Evolutionary conservation across 257 asterid species (phyloP), one percentile per base, ranked within the genome.

Genomic region (Capsicum baccatum): DNA sequence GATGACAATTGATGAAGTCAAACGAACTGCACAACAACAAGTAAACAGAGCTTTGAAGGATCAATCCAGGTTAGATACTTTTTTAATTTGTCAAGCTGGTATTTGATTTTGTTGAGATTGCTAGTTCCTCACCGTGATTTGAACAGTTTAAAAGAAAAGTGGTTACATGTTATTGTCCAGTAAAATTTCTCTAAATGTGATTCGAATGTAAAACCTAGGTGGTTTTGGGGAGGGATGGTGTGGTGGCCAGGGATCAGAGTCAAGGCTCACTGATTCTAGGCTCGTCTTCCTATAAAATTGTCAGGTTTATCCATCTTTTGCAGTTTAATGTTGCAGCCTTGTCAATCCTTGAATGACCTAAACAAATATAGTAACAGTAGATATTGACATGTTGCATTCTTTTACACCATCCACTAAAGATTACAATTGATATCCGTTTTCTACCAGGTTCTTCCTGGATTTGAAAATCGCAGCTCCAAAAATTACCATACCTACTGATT

Each of bases 391-490:
- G 63, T 76, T 54, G 64, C 42, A 52, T 76, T 52, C 64, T 54
- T 76, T 52, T 76, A 14, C 12, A 76, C 48, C 48, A 39, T 39
- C 42, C 42, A 39, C 42, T 2, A 39, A 39, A 39, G 26, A 39
- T 47, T 57, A 50, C 59, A 8, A 83, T 64, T 80, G 16, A 68
- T 80, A 12, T 90, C 69, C 50, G 54, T 83, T 84, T 90, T 73
- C 71, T 89, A 79, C 89, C 66, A 96, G 99, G 97, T 96, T 96
- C 87, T 84, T 90, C 85, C 90, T 96, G 94, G 98, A 96, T 91
- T 90, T 96, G 92, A 94, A 96, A 91, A 94, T 96, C 86, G 99
- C 99, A 37, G 99, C 99, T 19, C 99, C 99, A 73, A 96, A 96
- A 90, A 93, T 96, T 80, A 94, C 98, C 42, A 87, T 96, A 79